Evolutionary conservation across 208 protist species (phyloP).

Genomic region (Entamoeba nuttalli): DNA sequence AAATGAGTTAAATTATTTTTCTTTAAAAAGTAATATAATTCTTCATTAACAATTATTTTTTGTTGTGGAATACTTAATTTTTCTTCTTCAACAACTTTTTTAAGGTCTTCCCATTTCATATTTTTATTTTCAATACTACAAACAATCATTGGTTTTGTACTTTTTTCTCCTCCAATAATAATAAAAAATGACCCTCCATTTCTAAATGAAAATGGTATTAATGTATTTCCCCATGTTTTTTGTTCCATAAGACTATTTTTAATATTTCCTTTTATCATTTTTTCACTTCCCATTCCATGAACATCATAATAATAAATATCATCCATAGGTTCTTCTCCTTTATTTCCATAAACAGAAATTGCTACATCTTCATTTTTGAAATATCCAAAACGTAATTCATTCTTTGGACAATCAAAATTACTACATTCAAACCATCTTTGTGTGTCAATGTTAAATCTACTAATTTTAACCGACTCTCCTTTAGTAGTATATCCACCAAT

Average conservation of each 20-base stretch:
- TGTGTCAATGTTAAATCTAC: background rate
- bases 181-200: background rate
- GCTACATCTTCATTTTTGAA: background rate
- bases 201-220: background rate
- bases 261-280: background rate
- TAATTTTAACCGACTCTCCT: background rate
- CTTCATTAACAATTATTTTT: background rate
- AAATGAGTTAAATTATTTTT: background rate
- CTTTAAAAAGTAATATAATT: background rate
- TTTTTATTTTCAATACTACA: background rate
- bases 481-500: background rate
- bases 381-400: background rate
- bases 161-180: background rate
- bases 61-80: background rate
- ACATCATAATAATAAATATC: background rate
- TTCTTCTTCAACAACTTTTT: background rate
- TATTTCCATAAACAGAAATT: background rate
- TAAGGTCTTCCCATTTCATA: background rate
- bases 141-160: background rate
- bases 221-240: background rate
- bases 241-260: background rate
- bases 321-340: background rate
- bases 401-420: background rate
- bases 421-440: background rate
- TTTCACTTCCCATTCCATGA: background rate